Conservation (phyloP, 139 green algal genomes). For the Deuterostichococcus epilithicus region DNA sequence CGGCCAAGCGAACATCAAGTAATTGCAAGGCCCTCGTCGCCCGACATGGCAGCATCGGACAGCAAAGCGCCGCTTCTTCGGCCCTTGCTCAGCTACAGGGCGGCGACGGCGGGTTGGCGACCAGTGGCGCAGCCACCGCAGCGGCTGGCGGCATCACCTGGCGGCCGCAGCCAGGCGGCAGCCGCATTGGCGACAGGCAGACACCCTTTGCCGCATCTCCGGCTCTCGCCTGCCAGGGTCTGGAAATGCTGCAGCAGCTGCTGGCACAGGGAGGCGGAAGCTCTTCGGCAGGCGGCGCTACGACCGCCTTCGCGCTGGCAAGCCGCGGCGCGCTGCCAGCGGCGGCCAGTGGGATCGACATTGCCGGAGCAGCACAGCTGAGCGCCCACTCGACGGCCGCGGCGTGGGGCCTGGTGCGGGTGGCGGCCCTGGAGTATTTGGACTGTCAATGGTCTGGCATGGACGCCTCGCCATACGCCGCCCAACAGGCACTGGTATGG, state of each 20-base stretch:
- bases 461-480: not conserved
- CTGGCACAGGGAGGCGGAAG: not conserved
- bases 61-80: too few relatives aligned
- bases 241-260: slow-evolving; percentile 16
- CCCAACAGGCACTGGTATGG: not conserved
- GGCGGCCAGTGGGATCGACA: not conserved
- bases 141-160: too few relatives aligned
- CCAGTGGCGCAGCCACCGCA: too few relatives aligned
- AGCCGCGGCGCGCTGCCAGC: not conserved
- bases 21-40: too few relatives aligned
- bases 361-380: not conserved
- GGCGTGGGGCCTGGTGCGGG: not conserved
- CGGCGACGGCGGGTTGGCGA: too few relatives aligned
- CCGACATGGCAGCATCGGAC: too few relatives aligned
- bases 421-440: not conserved
- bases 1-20: too few relatives aligned
- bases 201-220: not conserved
- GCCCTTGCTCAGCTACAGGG: too few relatives aligned
- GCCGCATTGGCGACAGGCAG: too few relatives aligned
- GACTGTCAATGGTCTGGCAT: not conserved
- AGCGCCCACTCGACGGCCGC: too few relatives aligned
- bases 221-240: not conserved
- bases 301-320: not conserved
- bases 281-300: not conserved
- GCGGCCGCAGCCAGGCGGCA: not conserved